A percentile compares a stretch with the other conserved stretches of the same genome.
These are phyloP conservation scores for Cupressus sempervirens DNA, from an alignment of 75 land plant genomes.

Conservation along the genomic window DNA sequence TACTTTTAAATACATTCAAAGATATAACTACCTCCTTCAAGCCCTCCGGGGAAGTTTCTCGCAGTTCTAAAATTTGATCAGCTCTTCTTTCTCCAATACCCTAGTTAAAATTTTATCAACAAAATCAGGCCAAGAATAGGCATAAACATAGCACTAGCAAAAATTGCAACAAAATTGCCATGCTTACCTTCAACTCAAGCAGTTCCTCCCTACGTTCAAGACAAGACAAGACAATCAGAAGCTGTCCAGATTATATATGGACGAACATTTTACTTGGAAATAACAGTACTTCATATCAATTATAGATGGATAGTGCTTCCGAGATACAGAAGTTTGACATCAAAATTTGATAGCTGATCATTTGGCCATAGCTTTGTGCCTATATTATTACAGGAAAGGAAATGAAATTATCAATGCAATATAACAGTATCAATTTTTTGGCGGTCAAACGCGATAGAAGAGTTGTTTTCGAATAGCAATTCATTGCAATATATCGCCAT, in stretches of 20 bases:
- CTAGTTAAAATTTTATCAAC: conserved; percentile 23
- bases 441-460: no score
- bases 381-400: background rate
- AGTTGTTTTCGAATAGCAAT: no score
- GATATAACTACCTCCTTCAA: conserved; percentile 58
- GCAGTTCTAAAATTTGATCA: conserved; percentile 50
- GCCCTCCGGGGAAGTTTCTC: conserved; percentile 56
- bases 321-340: background rate
- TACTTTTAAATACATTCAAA: background rate
- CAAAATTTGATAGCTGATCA: background rate
- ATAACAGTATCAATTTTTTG: background rate
- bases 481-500: no score
- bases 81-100: conserved; percentile 86
- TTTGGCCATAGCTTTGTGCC: background rate
- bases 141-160: background rate
- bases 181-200: conserved; percentile 45
- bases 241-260: background rate
- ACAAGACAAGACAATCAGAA: conserved; percentile 11
- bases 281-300: background rate
- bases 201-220: conserved; percentile 53
- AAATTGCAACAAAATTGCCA: background rate
- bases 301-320: background rate
- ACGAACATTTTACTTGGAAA: background rate
- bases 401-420: background rate
- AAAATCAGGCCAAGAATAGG: background rate